Evolutionary conservation across 345 rosid species (phyloP), one percentile per base, ranked within the genome.

Genomic region (Eucalyptus shirleyi): DNA sequence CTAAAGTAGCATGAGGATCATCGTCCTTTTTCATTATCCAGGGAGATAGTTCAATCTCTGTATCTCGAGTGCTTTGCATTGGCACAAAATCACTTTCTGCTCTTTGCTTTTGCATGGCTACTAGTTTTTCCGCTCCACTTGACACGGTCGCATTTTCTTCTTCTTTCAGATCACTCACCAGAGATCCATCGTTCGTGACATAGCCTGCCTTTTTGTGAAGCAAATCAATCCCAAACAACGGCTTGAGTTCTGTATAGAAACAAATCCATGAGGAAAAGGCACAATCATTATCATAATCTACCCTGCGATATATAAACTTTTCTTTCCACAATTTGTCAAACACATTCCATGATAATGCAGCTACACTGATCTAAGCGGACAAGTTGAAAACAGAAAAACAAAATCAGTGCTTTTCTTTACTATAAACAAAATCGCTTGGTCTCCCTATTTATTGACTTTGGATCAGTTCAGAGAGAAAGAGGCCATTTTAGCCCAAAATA

Each of bases 161-260:
- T 62, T 62, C 10, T 62, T 7, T 62, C 9, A 7, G 5, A 30
- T 14, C 5, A 7, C 72, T 62, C 72, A 5, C 1, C 15, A 26
- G n/a, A 0, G 65, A 59, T 26, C 65, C 65, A 0, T 59, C 2
- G 1, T 26, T 12, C 3, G 14, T 59, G 65, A 59, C n/a, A 59
- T 59, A 59, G 15, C n/a, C 15, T 59, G 4, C 6, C 65, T 24
- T 59, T 26, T n/a, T 59, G 14, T 5, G 65, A 59, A 26, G n/a
- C n/a, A 11, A 59, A 59, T 59, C 14, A 2, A 59, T 24, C 7
- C n/a, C 65, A 26, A 59, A 26, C 0, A 59, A 59, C 7, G 0
- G 72, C 72, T 13, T 0, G 17, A 13, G 0, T 14, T 62, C 72
- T 62, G 72, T 13, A 62, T 0, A 62, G 34, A 62, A 62, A 14